Base-by-base conservation (phyloP, 257 asterid genomes). In the Gentiana dahurica region DNA sequence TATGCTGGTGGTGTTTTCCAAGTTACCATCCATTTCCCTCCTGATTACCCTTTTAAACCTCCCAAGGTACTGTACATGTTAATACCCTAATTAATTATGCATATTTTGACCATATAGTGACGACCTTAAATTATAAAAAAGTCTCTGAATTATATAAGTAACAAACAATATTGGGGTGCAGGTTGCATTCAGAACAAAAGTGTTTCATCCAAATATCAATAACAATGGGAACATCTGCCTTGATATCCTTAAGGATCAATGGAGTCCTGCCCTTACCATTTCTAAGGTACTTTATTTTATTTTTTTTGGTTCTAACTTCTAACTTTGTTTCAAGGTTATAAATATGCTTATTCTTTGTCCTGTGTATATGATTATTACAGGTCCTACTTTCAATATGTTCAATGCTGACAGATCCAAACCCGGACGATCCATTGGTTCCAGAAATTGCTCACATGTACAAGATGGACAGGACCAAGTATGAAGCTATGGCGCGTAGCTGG, bases 241-340 rank as follows among this genome's bases (percentile, higher is more conserved):
- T 67, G 97, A 88, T 47, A 82, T 85, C 51, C 94, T 88, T 49
- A 88, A 85, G 71, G 95, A 88, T 69, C 97, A 88, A 55, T 88
- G 97, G 97, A 85, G 95, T 68, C 95, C 97, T 36, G 97, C 97
- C 50, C 94, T 88, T 65, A 88, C 97, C 81, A 85, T 88, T 38
- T 88, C 97, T 35, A 88, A 88, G 93, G 95, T 87, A 8, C 9
- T 52, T 7, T 8, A n/a, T n/a, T n/a, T n/a, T n/a, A n/a, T 38
- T 13, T 3, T 49, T 11, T 3, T 3, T 3, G 35, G n/a, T n/a
- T n/a, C n/a, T n/a, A n/a, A n/a, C n/a, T n/a, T 46, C 0, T 5
- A 3, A 41, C 34, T 36, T 33, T 15, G 11, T 6, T 15, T 6
- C 15, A 6, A 24, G 4, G 4, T 11, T 49, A n/a, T 2, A 34